Conservation (phyloP, 164 flowering plant species). For the Saururus chinensis region DNA sequence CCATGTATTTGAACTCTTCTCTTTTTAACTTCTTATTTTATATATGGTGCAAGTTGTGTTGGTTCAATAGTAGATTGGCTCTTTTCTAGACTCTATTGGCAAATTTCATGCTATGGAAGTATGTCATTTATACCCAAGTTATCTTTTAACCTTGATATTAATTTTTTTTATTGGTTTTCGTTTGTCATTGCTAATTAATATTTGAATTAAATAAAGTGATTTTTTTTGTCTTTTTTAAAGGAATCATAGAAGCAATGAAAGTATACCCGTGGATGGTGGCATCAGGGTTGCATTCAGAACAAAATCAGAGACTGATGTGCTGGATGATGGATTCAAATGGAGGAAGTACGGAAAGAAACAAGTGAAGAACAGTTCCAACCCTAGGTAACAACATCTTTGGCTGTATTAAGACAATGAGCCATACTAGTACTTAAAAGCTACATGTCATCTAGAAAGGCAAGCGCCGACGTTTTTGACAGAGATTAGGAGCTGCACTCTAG, state of each 20-base stretch:
- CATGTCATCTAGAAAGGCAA: background rate
- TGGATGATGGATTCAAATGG: conserved; percentile 74
- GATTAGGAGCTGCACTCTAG: background rate
- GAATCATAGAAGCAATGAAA: conserved; percentile 15
- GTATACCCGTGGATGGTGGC: conserved; percentile 18
- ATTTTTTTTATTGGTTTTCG: too few species aligned
- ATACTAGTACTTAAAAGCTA: too few species aligned
- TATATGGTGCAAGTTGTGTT: background rate
- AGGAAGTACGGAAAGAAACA: conserved; percentile 66
- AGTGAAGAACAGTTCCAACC: conserved; percentile 55
- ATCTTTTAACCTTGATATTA: too few species aligned
- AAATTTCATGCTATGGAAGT: too few species aligned
- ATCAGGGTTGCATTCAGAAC: conserved; percentile 41
- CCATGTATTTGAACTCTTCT: background rate
- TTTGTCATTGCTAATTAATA: too few species aligned
- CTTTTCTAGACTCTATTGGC: too few species aligned
- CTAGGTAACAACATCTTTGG: conserved; percentile 40
- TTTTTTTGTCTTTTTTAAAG: background rate
- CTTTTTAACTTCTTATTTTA: background rate
- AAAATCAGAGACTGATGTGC: conserved; percentile 40
- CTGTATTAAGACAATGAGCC: too few species aligned
- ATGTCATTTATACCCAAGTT: too few species aligned
- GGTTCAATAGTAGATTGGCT: too few species aligned
- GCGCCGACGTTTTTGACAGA: background rate
- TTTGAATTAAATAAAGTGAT: too few species aligned